Evolutionary conservation across 768 basidiomycete species (phyloP), one percentile per base, ranked within the genome.

Genomic region (Amanita pallidorosea): DNA sequence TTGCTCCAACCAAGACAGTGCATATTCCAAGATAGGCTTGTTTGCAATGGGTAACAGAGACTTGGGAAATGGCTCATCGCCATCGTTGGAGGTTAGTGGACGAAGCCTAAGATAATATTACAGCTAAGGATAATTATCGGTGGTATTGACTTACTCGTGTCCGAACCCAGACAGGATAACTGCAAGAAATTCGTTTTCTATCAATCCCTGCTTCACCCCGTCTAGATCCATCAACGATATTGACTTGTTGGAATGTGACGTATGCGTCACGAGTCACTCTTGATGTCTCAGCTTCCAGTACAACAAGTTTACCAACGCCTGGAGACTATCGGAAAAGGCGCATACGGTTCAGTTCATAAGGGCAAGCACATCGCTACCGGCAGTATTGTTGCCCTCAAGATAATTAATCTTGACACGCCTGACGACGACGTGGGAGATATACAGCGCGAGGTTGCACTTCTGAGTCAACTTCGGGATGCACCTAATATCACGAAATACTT

Each of bases 391-490:
- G 96, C 94, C 15, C 82, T 98, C 70, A 99, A 99, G 70, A 94
- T 98, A 66, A 97, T 99, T 71, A 90, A 98, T 68, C 84, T 98
- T 57, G 96, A 98, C 68, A 94, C 86, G 22, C 80, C 85, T 50
- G 95, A 94, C 65, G 95, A 99, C 65, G 96, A 99, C 63, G 92
- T 96, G 15, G 88, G 74, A 45, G 95, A 94, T 67, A 97, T 98
- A 48, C 95, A 97, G 67, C 85, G 88, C 54, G 96, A 98, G 67
- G 92, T 99, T 27, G 83, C 91, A 8, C 79, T 99, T 46, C 75
- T 98, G 17, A 83, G 86, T 41, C 92, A 95, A 61, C 77, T 98
- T 29, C 75, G 90, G 18, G 90, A 91, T 52, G 88, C 88, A 0
- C 84, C 88, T 25, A 94, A 94, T 62, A 81, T 96, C 60, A 97